Conservation (phyloP, 805 yeast species). For the Hanseniaspora mollemarum region DNA sequence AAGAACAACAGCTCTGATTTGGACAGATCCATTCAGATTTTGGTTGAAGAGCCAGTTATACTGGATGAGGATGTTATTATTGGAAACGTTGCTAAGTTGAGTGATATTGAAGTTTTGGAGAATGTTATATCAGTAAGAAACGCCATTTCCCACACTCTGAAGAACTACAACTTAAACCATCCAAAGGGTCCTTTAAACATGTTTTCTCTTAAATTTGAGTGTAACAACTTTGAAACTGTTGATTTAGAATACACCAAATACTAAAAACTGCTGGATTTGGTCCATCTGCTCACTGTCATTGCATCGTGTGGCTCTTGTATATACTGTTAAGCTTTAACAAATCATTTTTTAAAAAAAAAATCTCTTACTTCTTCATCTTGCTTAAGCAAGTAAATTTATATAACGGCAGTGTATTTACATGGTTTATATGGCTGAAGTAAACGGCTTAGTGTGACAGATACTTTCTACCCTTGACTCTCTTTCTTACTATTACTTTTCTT, state of each 20-base stretch:
- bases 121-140: slow-evolving; percentile 59
- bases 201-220: slow-evolving; percentile 5
- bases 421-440: too few relatives aligned
- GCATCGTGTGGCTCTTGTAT: too few relatives aligned
- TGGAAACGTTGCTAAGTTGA: slow-evolving; percentile 36
- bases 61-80: not conserved
- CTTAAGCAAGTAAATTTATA: too few relatives aligned
- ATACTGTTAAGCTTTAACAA: too few relatives aligned
- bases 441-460: slow-evolving; percentile 55
- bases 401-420: slow-evolving; percentile 6
- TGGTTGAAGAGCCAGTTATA: not conserved
- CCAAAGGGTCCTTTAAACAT: not conserved
- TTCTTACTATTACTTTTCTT: slow-evolving; percentile 61
- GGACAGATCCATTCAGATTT: not conserved
- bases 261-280: too few relatives aligned
- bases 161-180: slow-evolving; percentile 30
- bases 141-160: slow-evolving; percentile 45
- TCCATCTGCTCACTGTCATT: too few relatives aligned
- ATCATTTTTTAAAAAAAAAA: too few relatives aligned
- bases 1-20: slow-evolving; percentile 30
- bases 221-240: slow-evolving; percentile 2
- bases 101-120: slow-evolving; percentile 61
- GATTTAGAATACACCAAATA: slow-evolving; percentile 15
- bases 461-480: slow-evolving; percentile 90
- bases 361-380: too few relatives aligned